Base-by-base conservation (phyloP, 352 stramenopile species). In the Pythium guiyangense region DNA sequence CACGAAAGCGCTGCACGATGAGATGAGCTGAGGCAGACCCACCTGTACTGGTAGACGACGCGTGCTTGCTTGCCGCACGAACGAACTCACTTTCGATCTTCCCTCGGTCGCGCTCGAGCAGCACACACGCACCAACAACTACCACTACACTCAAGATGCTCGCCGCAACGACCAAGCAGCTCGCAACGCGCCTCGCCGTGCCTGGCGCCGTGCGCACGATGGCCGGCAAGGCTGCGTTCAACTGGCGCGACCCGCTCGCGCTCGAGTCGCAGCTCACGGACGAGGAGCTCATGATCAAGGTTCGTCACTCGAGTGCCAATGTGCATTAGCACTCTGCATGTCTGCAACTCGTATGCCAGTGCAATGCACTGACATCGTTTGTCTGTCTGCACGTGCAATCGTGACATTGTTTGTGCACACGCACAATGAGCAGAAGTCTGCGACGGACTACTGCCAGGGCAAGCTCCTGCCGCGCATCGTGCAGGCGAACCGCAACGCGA, bases 381-480 rank as follows among this genome's bases (percentile, higher is more conserved):
- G 25, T 31, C 40, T 9, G 44, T 6, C 6, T 10, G 10, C 50
- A 31, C 47, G 11, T 12, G 17, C 26, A 52, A 10, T 11, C 10
- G 9, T 42, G 20, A 14, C 48, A 22, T 43, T 25, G 15, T 9
- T 46, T 37, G 15, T 47, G 9, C 27, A 8, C 39, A 44, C 17
- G 12, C 11, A 15, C 39, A 44, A 45, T 14, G 43, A 37, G 44
- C 67, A 96, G 79, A 94, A 98, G 79, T 90, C 92, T 4, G 87
- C 94, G 34, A 86, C 88, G 37, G 75, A 87, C 43, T 99, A 98
- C 77, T 98, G 93, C 71, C 91, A 98, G 67, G 68, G 81, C 49
- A 92, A 98, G 64, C 77, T 99, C 22, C 64, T 98, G 64, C 96
- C 96, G 39, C 64, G 86, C 52, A 97, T 99, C 43, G 70, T 98